Evolutionary conservation across 75 land plant genomes (phyloP).

Genomic region (Sequoia sempervirens): DNA sequence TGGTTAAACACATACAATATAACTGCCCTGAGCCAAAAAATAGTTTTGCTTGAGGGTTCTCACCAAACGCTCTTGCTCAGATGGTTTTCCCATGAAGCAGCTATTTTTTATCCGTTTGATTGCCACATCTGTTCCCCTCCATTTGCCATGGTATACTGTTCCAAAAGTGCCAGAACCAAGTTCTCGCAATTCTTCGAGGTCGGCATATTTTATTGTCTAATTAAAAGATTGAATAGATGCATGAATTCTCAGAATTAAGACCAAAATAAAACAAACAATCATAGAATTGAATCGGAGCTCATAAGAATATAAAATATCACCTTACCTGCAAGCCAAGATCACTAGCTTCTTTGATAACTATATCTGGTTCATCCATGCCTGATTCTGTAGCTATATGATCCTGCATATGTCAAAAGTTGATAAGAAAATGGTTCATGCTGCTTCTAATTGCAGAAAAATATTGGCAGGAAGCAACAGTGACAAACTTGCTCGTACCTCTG

Average conservation of each 20-base stretch:
- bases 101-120: conserved; percentile 42
- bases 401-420: not conserved
- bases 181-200: conserved; percentile 39
- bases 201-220: conserved; percentile 35
- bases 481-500: not conserved
- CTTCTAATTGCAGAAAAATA: not conserved
- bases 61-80: conserved; percentile 22
- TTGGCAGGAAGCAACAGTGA: not conserved
- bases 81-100: conserved; percentile 26
- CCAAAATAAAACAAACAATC: not conserved
- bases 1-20: not conserved
- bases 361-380: not conserved
- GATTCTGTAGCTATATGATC: not conserved
- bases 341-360: not conserved
- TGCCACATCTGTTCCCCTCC: conserved; percentile 50
- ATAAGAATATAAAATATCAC: not conserved
- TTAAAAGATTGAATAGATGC: not conserved
- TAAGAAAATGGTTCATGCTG: not conserved
- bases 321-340: conserved; percentile 3
- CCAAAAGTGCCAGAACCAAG: conserved; percentile 47
- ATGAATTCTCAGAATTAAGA: not conserved
- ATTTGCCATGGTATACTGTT: conserved; percentile 44
- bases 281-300: not conserved
- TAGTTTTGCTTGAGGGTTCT: conserved; percentile 5
- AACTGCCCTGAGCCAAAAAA: not conserved